These are phyloP conservation scores for Umbilicus rupestris DNA, from an alignment of 164 flowering plant genomes.

Conservation along the genomic window DNA sequence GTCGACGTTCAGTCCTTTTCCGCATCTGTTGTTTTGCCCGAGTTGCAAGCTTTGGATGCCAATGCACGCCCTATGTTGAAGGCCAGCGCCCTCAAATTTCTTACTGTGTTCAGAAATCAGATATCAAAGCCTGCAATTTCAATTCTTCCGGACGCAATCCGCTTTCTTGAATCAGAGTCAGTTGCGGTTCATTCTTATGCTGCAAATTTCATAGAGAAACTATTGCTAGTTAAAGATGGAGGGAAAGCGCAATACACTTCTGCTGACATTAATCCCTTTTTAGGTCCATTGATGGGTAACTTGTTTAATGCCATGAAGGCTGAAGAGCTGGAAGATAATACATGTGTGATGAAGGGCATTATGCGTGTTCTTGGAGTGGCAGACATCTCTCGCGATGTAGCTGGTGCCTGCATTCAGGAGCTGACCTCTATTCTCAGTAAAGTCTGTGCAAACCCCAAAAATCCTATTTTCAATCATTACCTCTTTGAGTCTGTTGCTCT, in stretches of 20 bases:
- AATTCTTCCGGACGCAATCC: slow-evolving; percentile 55
- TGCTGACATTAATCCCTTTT: slow-evolving; percentile 47
- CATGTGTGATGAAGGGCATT: slow-evolving; percentile 83
- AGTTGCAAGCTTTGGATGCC: slow-evolving; percentile 62
- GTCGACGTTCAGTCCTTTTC: slow-evolving; percentile 72
- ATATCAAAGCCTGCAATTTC: slow-evolving; percentile 48
- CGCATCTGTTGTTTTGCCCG: slow-evolving; percentile 59
- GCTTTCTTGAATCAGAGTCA: slow-evolving; percentile 66
- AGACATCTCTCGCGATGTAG: slow-evolving; percentile 54
- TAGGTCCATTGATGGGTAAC: slow-evolving; percentile 53
- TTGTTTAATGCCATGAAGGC: slow-evolving; percentile 62
- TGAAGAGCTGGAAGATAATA: slow-evolving; percentile 88
- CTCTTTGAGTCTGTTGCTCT: slow-evolving; percentile 83
- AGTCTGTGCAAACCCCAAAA: slow-evolving; percentile 82
- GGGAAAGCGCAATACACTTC: slow-evolving; percentile 51
- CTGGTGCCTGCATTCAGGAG: slow-evolving; percentile 55
- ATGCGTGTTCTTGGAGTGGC: slow-evolving; percentile 87
- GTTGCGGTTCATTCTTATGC: slow-evolving; percentile 97
- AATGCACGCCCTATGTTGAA: slow-evolving; percentile 77
- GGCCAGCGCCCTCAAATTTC: slow-evolving; percentile 86
- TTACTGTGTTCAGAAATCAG: slow-evolving; percentile 65
- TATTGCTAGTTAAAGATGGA: slow-evolving; percentile 74
- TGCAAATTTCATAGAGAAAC: slow-evolving; percentile 87
- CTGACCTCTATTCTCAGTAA: slow-evolving; percentile 51
- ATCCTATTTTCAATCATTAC: slow-evolving; percentile 81